These are phyloP conservation scores for Vitis hybrid DNA, from an alignment of 177 flowering plant species.

Conservation along the genomic window DNA sequence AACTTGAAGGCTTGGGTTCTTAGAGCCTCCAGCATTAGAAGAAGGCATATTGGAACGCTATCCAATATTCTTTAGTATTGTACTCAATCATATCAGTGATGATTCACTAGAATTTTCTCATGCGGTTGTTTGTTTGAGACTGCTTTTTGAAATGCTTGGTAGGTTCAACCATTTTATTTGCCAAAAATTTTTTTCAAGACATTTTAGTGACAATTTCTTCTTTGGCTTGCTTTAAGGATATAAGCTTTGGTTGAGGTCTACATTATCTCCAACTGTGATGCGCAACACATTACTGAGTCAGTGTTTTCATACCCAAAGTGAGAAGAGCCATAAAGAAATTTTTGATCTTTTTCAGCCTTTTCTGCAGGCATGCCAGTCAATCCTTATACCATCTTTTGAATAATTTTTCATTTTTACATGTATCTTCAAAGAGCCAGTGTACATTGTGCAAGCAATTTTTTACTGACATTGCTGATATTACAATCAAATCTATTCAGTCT, in stretches of 20 bases:
- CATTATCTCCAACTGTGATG: constrained; percentile 92
- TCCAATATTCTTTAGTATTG: constrained; percentile 81
- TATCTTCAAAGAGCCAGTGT: neutral
- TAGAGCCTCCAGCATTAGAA: constrained; percentile 89
- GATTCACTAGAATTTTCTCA: constrained; percentile 81
- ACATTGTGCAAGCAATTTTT: neutral
- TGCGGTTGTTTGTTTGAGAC: constrained; percentile 81
- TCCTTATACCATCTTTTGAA: constrained; percentile 4
- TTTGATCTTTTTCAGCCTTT: constrained; percentile 95
- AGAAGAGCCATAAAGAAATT: constrained; percentile 95
- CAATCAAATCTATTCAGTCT: constrained; percentile 46
- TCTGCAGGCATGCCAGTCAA: constrained; percentile 63
- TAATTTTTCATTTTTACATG: neutral
- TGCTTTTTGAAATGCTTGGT: constrained; percentile 93
- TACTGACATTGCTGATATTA: constrained; percentile 15
- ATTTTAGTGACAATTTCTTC: constrained; percentile 1
- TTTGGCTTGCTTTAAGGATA: constrained; percentile 52
- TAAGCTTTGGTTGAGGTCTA: constrained; percentile 87
- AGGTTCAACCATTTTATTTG: constrained; percentile 14
- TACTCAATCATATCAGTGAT: constrained; percentile 86
- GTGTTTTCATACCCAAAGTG: constrained; percentile 89
- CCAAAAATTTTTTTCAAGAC: neutral
- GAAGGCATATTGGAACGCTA: constrained; percentile 90
- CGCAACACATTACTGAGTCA: constrained; percentile 87
- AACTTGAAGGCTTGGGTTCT: constrained; percentile 70